A percentile compares a stretch with the other conserved stretches of the same genome.
phyloP scores from a whole-genome alignment of 441 rosid genomes.

The Kokia cookei region DNA sequence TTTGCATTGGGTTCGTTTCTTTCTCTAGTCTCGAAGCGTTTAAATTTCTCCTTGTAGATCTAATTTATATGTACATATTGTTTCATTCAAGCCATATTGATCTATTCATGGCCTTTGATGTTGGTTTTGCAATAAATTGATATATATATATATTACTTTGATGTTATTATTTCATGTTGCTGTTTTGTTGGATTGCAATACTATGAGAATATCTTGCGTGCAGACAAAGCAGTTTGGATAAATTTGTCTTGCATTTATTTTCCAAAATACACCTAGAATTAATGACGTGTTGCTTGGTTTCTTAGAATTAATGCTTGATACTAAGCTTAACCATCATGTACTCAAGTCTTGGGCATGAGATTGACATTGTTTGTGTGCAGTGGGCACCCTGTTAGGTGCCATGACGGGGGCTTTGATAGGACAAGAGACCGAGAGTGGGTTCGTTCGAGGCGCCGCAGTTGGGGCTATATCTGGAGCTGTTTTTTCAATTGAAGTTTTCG shows the following conservation, averaged over 20 bases:
- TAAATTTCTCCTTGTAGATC: not conserved
- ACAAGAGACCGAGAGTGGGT: conserved; percentile 98
- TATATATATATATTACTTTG: too few relatives aligned
- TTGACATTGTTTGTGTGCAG: conserved; percentile 35
- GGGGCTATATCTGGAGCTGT: conserved; percentile 99
- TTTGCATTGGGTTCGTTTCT: not conserved
- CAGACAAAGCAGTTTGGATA: not conserved
- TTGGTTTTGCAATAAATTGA: conserved; percentile 1
- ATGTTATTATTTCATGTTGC: not conserved
- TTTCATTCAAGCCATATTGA: not conserved
- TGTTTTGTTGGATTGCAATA: not conserved
- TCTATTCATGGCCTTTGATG: not conserved
- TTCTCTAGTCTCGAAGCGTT: not conserved
- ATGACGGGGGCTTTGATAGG: conserved; percentile 97
- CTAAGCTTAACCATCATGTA: not conserved
- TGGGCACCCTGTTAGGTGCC: conserved; percentile 93
- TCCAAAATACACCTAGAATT: not conserved
- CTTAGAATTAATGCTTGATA: not conserved
- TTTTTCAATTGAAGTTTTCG: conserved; percentile 94
- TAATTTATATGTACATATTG: not conserved
- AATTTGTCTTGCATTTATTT: conserved; percentile 8
- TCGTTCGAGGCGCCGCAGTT: conserved; percentile 90
- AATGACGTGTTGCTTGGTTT: not conserved
- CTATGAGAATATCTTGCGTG: not conserved
- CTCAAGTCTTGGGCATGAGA: not conserved